Evolutionary conservation across 1,284 basidiomycete species (phyloP), one percentile per base, ranked within the genome.

Genomic region (Ceratorhiza oryzae-sativae): DNA sequence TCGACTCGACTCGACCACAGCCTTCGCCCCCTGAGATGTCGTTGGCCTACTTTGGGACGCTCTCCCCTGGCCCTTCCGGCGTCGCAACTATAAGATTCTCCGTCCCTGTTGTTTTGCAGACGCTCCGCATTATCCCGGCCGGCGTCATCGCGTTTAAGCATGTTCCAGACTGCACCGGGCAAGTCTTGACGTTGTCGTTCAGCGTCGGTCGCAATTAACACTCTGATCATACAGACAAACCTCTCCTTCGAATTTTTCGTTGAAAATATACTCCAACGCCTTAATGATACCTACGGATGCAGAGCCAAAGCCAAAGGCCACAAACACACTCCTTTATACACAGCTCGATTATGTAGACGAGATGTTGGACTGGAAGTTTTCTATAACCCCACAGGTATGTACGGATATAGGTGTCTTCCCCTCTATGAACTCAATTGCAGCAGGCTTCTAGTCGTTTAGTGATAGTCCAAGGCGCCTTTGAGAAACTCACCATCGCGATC

Each of bases 371-470:
- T 92, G 88, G 77, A 76, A 79, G 1, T 85, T 93, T n/a, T 85
- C 90, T 70, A 89, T 91, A 87, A 87, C 87, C 58, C 73, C 79
- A 9, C 88, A 91, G 80, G 90, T 87, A 77, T 45, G 32, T 58
- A 51, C 15, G 70, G 36, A 6, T 13, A 39, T 36, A 15, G 71
- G 25, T 36, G 41, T 53, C 46, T 42, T 70, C 73, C 39, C 70
- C 70, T 61, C 30, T 68, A 68, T 71, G 74, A 39, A 55, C 39
- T 59, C 10, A 74, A 65, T 45, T 27, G 20, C 46, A 10, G 15
- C 77, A 93, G 91, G 87, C 86, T 77, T 86, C 88, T 1, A 92
- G 91, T 25, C 88, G 91, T 65, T 82, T 93, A 30, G 88, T 93
- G 85, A 90, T 93, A 72, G 83, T 93, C 74, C 87, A 87, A 77